A percentile compares a stretch with the other conserved stretches of the same genome.
These are phyloP conservation scores for Didymella segeticola DNA, from an alignment of 2,329 filamentous ascomycete species.

Conservation along the genomic window DNA sequence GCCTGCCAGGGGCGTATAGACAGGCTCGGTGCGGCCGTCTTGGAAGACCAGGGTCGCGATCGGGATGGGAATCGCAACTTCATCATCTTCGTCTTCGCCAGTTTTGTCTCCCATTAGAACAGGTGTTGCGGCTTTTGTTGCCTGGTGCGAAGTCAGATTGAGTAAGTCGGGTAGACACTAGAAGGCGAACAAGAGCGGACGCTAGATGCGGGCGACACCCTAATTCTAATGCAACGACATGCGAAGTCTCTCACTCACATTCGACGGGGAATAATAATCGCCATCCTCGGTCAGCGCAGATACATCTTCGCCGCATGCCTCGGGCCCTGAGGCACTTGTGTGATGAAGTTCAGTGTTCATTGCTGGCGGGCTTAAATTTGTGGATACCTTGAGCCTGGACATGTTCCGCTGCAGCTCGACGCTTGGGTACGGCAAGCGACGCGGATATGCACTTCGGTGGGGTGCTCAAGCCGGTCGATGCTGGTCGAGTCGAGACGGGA, in stretches of 20 bases:
- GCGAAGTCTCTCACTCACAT: conserved; percentile 10
- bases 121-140: not conserved
- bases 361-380: not conserved
- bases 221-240: conserved; percentile 26
- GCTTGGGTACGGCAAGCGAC: conserved; percentile 1
- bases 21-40: conserved; percentile 29
- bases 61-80: conserved; percentile 24
- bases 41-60: conserved; percentile 31
- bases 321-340: not conserved
- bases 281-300: conserved; percentile 9
- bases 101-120: not conserved
- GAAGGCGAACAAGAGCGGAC: conserved; percentile 12
- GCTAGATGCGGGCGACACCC: conserved; percentile 20
- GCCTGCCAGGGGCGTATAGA: conserved; percentile 31
- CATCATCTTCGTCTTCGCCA: conserved; percentile 10
- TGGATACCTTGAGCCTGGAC: conserved; percentile 4
- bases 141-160: not conserved
- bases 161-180: not conserved
- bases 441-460: not conserved
- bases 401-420: conserved; percentile 8
- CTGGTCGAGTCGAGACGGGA: not conserved
- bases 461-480: not conserved
- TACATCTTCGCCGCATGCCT: not conserved
- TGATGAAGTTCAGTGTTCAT: not conserved
- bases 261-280: conserved; percentile 6